Base-by-base conservation (phyloP, 148 eudicot genomes). In the Chenopodium berlandieri region DNA sequence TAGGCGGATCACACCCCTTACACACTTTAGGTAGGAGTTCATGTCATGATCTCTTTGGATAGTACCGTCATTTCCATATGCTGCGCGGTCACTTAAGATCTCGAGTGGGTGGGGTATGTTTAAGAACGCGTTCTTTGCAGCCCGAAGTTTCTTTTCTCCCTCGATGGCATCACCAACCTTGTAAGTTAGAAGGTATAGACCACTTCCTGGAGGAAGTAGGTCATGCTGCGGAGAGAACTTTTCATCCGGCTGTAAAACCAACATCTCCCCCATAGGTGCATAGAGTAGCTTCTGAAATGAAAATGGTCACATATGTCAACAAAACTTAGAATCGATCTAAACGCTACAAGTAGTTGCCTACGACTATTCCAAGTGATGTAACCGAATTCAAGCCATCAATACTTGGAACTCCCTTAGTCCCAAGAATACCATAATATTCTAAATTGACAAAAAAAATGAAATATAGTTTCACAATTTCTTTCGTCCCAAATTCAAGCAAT, bases 81-180 rank as follows among this genome's bases (percentile, higher is more conserved):
- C 95, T 0, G 93, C 80, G 10, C 95, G 98, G 84, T 94, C 97
- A 30, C 97, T 96, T 47, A 96, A 81, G 80, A 92, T 94, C 89
- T 94, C 99, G 1, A 96, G 94, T 11, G 99, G 99, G 83, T 96
- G 99, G 3, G 99, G 99, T 44, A 87, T 85, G 88, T 94, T 96
- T 68, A 96, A 65, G 76, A 96, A 94, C 31, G 84, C 87, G 0
- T 80, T 63, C 72, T 88, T 87, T 70, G 99, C 99, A 31, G 97
- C 93, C 31, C 82, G 89, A 75, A 91, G 83, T 76, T 84, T 88
- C 81, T 89, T 91, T 85, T 91, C 92, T 7, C 91, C 87, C 82
- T 93, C 91, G 0, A 32, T 68, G 25, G 68, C 79, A 71, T 93
- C 87, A 2, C 83, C 72, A 0, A 65, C 75, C 32, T 90, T 81